Conservation (phyloP, 116 monocot species). For the Dioscorea cayenensis region DNA sequence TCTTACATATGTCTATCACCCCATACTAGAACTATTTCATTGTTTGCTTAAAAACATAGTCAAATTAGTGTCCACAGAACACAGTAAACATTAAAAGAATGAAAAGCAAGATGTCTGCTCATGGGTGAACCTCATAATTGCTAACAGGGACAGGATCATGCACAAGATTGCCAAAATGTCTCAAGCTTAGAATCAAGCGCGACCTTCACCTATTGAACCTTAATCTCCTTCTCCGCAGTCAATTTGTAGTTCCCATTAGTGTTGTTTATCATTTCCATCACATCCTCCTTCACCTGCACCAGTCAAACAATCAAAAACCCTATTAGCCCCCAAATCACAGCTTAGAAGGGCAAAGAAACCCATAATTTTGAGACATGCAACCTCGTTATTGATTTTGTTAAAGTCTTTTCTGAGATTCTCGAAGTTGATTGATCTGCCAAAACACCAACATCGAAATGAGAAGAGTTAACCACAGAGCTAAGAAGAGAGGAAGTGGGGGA, state of each 20-base stretch:
- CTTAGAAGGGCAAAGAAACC: constrained; percentile 4
- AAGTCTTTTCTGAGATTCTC: constrained; percentile 71
- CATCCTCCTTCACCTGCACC: constrained; percentile 63
- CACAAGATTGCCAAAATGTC: constrained; percentile 60
- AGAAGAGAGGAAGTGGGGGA: neutral
- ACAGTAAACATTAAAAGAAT: neutral
- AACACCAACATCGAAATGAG: neutral
- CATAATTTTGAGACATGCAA: constrained; percentile 64
- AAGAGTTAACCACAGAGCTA: neutral
- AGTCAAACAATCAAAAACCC: neutral
- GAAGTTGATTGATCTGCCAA: constrained; percentile 75
- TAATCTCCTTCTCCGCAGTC: constrained; percentile 38
- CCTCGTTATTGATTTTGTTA: constrained; percentile 79
- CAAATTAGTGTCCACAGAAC: neutral
- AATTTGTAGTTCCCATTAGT: constrained; percentile 60
- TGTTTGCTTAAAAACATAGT: constrained; percentile 49
- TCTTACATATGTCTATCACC: constrained; percentile 54
- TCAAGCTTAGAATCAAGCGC: constrained; percentile 46
- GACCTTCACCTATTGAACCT: constrained; percentile 64
- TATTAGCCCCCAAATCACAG: neutral
- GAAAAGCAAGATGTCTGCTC: too few relatives aligned
- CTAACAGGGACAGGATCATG: constrained; percentile 73
- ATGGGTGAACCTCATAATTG: constrained; percentile 57
- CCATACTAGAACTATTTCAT: constrained; percentile 52
- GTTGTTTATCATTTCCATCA: constrained; percentile 62